Conservation (phyloP, 192 early-diverging fungal genomes). For the Mortierella hygrophila region DNA sequence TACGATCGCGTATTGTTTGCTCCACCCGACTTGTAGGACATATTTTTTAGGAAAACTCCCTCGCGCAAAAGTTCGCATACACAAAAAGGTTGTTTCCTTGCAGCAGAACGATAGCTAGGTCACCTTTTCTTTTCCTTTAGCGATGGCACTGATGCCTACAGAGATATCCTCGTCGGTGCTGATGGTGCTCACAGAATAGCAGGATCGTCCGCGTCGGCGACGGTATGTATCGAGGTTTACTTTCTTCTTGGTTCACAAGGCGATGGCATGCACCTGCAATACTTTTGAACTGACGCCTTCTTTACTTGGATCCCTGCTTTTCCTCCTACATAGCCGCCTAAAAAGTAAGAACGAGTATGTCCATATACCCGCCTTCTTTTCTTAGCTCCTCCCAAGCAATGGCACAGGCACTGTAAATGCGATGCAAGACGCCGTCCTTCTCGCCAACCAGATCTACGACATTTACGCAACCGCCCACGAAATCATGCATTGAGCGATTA, state of each 20-base stretch:
- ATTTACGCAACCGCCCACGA: not conserved
- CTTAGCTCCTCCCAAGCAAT: conserved; percentile 8
- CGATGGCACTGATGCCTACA: not conserved
- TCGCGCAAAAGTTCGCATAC: not conserved
- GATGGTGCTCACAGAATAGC: not conserved
- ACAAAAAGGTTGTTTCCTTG: not conserved
- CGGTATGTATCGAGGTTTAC: no score
- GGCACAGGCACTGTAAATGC: conserved; percentile 4
- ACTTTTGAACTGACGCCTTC: not conserved
- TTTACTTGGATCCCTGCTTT: not conserved
- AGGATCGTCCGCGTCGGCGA: no score
- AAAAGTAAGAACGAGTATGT: not conserved
- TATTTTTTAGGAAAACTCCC: not conserved
- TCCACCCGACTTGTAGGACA: not conserved
- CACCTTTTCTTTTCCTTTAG: not conserved
- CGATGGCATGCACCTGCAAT: no score
- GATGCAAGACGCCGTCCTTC: conserved; percentile 16
- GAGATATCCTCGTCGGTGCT: not conserved
- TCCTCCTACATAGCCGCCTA: not conserved
- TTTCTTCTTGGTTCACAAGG: not conserved
- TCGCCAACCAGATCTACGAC: conserved; percentile 14
- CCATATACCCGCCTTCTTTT: not conserved
- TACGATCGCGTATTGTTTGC: not conserved
- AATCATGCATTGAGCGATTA: not conserved
- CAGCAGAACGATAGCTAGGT: not conserved